Evolutionary conservation across 129 eudicot genomes (phyloP).

Genomic region (Glebionis coronaria): DNA sequence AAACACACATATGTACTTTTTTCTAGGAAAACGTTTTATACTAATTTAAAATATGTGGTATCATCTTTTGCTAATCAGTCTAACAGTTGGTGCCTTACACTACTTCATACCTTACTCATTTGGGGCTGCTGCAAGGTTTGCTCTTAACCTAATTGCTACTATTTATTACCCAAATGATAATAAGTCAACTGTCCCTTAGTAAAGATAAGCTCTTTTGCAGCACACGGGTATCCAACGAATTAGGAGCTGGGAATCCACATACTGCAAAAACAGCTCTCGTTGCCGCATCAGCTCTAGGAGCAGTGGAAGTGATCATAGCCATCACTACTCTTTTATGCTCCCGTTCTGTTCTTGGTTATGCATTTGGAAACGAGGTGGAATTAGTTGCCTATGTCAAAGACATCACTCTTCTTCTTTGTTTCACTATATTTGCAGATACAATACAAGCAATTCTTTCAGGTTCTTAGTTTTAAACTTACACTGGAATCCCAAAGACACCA

Average conservation of each 20-base stretch:
- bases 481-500: too few species aligned
- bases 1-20: background rate
- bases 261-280: constrained; percentile 28
- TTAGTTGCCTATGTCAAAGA: constrained; percentile 33
- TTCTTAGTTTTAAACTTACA: constrained; percentile 8
- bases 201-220: constrained; percentile 5
- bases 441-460: constrained; percentile 37
- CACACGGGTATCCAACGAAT: constrained; percentile 32
- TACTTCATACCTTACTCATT: constrained; percentile 44
- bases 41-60: background rate
- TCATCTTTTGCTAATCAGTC: constrained; percentile 27
- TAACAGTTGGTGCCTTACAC: constrained; percentile 33
- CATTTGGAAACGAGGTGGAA: constrained; percentile 30
- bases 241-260: constrained; percentile 36
- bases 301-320: constrained; percentile 31
- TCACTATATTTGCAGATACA: constrained; percentile 34
- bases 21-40: background rate
- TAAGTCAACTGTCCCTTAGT: background rate
- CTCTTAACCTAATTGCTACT: background rate
- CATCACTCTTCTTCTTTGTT: constrained; percentile 32
- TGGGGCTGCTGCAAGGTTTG: constrained; percentile 53
- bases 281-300: constrained; percentile 19
- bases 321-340: constrained; percentile 19
- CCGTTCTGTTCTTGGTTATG: constrained; percentile 33
- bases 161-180: background rate